Evolutionary conservation across 2,329 filamentous ascomycete species (phyloP).

Genomic region (Microcyclosporella mali): DNA sequence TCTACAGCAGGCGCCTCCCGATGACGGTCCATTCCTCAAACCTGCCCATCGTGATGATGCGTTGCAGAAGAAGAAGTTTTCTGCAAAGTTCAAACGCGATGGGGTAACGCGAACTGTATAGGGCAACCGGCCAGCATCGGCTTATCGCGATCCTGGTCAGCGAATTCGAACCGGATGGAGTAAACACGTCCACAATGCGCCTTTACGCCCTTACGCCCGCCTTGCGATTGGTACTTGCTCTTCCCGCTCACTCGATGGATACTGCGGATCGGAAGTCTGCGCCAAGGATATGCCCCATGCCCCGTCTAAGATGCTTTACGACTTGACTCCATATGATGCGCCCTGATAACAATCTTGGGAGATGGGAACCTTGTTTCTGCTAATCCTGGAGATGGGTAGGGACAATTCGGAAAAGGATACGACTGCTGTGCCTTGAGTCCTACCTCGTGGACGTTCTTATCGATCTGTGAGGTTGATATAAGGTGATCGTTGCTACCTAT

Average conservation of each 20-base stretch:
- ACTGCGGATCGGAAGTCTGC: background rate
- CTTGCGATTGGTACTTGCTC: too few species aligned
- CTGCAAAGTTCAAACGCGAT: background rate
- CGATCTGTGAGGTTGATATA: too few species aligned
- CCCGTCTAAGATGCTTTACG: too few species aligned
- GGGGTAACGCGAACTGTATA: conserved; percentile 2
- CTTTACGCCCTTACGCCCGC: background rate
- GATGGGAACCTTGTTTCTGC: background rate
- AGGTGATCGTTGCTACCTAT: too few species aligned
- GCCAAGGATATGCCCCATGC: too few species aligned
- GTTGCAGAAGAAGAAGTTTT: too few species aligned
- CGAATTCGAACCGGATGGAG: conserved; percentile 5
- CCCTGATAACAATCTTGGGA: background rate
- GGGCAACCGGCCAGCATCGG: background rate
- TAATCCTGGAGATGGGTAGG: too few species aligned
- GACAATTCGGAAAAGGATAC: too few species aligned
- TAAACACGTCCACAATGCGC: background rate
- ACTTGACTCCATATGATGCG: too few species aligned
- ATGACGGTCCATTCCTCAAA: too few species aligned
- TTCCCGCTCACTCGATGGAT: background rate
- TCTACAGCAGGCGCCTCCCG: too few species aligned
- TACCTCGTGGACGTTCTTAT: background rate
- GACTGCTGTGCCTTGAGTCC: conserved; percentile 2
- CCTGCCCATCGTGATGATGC: too few species aligned
- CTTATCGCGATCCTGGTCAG: background rate